Evolutionary conservation across 805 yeast genomes (phyloP).

Genomic region (Ogataea naganishii): DNA sequence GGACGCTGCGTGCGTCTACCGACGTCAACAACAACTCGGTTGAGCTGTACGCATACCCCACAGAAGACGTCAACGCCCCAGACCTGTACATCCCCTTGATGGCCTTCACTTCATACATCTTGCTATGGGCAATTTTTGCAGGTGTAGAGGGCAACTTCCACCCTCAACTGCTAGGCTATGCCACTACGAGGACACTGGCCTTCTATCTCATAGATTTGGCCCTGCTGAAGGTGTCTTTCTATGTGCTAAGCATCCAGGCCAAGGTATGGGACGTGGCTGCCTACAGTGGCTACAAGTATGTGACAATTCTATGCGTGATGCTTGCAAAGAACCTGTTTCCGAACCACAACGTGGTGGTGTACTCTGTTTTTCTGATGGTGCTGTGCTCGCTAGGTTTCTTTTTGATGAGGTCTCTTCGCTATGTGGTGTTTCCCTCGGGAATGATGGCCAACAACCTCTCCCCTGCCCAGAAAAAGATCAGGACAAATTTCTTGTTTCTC

Average conservation of each 20-base stretch:
- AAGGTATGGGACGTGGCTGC: conserved; percentile 78
- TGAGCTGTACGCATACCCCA: conserved; percentile 59
- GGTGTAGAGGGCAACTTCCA: conserved; percentile 88
- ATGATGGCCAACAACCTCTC: conserved; percentile 51
- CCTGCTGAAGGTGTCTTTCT: conserved; percentile 73
- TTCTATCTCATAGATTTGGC: conserved; percentile 69
- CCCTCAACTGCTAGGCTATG: conserved; percentile 83
- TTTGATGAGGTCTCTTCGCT: conserved; percentile 61
- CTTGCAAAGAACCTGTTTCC: conserved; percentile 35
- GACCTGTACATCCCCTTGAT: conserved; percentile 93
- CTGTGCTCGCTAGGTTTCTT: conserved; percentile 54
- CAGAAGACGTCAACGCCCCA: conserved; percentile 87
- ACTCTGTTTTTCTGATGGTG: conserved; percentile 31
- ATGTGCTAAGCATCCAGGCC: conserved; percentile 62
- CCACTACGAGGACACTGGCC: conserved; percentile 80
- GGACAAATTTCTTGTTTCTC: conserved; percentile 80
- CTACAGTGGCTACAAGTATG: conserved; percentile 91
- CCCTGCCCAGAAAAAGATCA: conserved; percentile 60
- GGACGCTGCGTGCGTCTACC: conserved; percentile 33
- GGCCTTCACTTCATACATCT: conserved; percentile 83
- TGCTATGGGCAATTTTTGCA: conserved; percentile 73
- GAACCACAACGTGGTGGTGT: conserved; percentile 26
- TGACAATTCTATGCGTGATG: conserved; percentile 59
- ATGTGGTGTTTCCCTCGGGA: conserved; percentile 57
- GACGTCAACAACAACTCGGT: conserved; percentile 23